Evolutionary conservation across 2,329 filamentous ascomycete species (phyloP).

Genomic region (Fusarium algeriense): DNA sequence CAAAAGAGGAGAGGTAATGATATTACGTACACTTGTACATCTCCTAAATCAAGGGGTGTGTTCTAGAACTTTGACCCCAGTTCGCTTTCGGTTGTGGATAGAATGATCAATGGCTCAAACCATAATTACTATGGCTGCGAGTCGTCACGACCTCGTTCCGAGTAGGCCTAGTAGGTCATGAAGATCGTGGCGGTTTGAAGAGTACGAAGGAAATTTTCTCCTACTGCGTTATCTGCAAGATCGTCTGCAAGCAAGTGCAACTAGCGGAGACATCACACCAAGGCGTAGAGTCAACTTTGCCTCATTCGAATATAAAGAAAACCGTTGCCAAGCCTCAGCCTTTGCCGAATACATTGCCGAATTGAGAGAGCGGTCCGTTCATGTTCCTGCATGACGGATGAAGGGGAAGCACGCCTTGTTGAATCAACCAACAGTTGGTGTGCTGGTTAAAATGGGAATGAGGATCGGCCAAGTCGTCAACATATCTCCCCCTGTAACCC

Average conservation of each 20-base stretch:
- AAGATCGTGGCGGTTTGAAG: not conserved
- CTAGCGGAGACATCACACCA: not conserved
- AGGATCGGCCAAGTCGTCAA: conserved; percentile 6
- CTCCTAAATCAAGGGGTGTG: not conserved
- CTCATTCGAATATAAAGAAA: not conserved
- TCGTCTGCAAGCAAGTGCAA: not conserved
- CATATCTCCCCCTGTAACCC: not conserved
- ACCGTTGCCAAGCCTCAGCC: conserved; percentile 14
- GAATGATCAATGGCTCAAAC: not conserved
- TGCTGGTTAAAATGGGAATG: not conserved
- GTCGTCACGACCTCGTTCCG: not conserved
- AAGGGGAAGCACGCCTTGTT: not conserved
- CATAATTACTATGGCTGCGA: not conserved
- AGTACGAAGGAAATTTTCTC: not conserved
- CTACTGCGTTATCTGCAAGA: not conserved
- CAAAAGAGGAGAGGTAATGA: conserved; percentile 3
- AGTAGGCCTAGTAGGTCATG: not conserved
- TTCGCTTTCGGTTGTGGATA: not conserved
- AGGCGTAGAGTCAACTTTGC: not conserved
- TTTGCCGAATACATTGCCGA: conserved; percentile 5
- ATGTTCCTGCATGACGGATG: not conserved
- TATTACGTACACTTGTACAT: not conserved
- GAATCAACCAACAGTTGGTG: not conserved
- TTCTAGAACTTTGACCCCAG: not conserved
- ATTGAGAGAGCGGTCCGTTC: not conserved